Percentiles rank a stretch among this genome's conserved stretches.
Evolutionary conservation across 352 stramenopile species (phyloP).

Genomic region (Phytophthora meadii): DNA sequence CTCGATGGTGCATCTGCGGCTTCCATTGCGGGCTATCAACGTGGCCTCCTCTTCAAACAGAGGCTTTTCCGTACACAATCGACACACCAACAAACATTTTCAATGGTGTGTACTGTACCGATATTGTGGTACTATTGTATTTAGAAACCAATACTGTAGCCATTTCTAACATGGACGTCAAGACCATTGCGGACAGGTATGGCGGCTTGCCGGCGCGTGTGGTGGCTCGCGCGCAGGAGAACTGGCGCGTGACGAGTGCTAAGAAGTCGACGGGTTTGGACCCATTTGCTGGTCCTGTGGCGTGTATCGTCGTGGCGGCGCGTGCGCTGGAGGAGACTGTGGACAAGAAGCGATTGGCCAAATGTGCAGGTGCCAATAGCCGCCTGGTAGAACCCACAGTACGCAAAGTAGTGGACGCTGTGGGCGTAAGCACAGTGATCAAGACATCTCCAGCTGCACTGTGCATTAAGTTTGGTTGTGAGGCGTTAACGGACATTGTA

Average conservation of each 20-base stretch:
- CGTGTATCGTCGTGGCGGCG: conserved; percentile 70
- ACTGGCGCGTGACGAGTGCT: conserved; percentile 54
- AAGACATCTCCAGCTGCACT: conserved; percentile 59
- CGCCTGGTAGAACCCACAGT: conserved; percentile 55
- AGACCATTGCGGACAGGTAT: conserved; percentile 50
- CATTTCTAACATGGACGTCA: conserved; percentile 58
- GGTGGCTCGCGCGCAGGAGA: conserved; percentile 57
- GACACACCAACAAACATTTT: conserved; percentile 1
- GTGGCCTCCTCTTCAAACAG: conserved; percentile 15
- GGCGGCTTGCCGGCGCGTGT: conserved; percentile 63
- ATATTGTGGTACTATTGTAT: too few species aligned
- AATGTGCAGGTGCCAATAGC: conserved; percentile 47
- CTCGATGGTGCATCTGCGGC: conserved; percentile 10
- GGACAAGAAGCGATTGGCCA: conserved; percentile 51
- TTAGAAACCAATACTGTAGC: background rate
- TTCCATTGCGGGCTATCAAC: conserved; percentile 24
- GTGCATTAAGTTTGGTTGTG: conserved; percentile 80
- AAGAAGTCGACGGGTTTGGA: conserved; percentile 49
- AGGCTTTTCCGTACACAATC: conserved; percentile 8
- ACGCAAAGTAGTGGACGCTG: conserved; percentile 59
- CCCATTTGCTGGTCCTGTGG: conserved; percentile 55
- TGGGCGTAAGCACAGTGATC: conserved; percentile 54
- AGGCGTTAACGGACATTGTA: conserved; percentile 68
- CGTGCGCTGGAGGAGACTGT: conserved; percentile 56
- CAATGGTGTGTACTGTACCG: too few species aligned